phyloP scores from a whole-genome alignment of 805 yeast genomes.

The Saccharomyces eubayanus region DNA sequence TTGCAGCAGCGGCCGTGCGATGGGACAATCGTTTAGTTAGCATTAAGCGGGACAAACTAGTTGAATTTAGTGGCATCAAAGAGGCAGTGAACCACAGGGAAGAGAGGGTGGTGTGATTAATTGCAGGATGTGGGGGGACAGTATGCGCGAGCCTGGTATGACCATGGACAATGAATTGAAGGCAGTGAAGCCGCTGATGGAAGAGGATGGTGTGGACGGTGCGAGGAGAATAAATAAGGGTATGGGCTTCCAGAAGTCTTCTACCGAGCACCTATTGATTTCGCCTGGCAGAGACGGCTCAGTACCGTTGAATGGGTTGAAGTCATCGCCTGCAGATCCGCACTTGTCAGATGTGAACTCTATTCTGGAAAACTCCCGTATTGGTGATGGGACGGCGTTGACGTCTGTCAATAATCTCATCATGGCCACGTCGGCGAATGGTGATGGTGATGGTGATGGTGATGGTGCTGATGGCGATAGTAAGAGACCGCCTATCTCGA shows the following conservation, averaged over 20 bases:
- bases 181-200: neutral
- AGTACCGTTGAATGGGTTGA: conserved; percentile 11
- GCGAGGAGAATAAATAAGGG: neutral
- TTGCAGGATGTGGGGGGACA: neutral
- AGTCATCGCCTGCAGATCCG: conserved; percentile 26
- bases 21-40: neutral
- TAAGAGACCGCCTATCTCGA: neutral
- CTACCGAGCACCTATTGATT: neutral
- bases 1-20: neutral
- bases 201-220: neutral
- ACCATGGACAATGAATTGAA: neutral
- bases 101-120: neutral
- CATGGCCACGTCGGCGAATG: conserved; percentile 1
- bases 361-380: conserved; percentile 10
- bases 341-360: conserved; percentile 21
- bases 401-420: conserved; percentile 15
- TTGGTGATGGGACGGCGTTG: conserved; percentile 11
- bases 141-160: neutral
- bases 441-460: neutral
- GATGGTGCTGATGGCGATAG: neutral
- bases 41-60: neutral
- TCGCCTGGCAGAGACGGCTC: conserved; percentile 4
- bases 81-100: neutral
- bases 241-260: neutral
- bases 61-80: neutral